Conservation (phyloP, 2,329 filamentous ascomycete species). For the Aspergillus pseudotamarii region DNA sequence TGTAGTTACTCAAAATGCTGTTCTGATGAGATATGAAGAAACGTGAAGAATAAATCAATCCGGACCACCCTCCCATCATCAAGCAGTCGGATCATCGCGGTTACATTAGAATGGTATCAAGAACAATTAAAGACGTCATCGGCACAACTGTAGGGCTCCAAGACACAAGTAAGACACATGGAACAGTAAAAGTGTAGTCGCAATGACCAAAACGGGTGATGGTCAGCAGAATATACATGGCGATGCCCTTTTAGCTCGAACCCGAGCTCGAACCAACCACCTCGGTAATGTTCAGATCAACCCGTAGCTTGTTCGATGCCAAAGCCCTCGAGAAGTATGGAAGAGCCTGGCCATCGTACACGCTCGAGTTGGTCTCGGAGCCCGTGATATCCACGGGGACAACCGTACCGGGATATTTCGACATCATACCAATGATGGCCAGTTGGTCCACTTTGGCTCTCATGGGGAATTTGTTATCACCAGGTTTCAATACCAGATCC, state of each 20-base stretch:
- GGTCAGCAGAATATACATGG: not conserved
- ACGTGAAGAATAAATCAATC: not conserved
- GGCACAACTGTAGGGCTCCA: not conserved
- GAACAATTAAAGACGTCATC: not conserved
- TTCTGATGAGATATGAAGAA: not conserved
- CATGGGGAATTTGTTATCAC: conserved; percentile 57
- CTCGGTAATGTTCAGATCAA: conserved; percentile 46
- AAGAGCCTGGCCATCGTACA: conserved; percentile 54
- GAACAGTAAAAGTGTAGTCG: conserved; percentile 2
- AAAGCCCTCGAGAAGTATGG: conserved; percentile 59
- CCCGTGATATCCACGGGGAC: conserved; percentile 56
- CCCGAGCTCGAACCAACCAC: conserved; percentile 1
- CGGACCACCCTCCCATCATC: not conserved
- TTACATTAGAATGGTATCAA: conserved; percentile 2
- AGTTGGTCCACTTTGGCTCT: conserved; percentile 51
- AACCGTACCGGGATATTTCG: conserved; percentile 49
- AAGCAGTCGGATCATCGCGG: not conserved
- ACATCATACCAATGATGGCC: conserved; percentile 33
- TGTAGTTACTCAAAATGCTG: not conserved
- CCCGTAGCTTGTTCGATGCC: conserved; percentile 46
- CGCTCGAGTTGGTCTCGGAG: conserved; percentile 40
- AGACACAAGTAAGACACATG: not conserved
- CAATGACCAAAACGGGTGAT: not conserved
- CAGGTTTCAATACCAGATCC: conserved; percentile 57
- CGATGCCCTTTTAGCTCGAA: not conserved